Conservation (phyloP, 169 alveolate genomes). For the Babesia caballi region DNA sequence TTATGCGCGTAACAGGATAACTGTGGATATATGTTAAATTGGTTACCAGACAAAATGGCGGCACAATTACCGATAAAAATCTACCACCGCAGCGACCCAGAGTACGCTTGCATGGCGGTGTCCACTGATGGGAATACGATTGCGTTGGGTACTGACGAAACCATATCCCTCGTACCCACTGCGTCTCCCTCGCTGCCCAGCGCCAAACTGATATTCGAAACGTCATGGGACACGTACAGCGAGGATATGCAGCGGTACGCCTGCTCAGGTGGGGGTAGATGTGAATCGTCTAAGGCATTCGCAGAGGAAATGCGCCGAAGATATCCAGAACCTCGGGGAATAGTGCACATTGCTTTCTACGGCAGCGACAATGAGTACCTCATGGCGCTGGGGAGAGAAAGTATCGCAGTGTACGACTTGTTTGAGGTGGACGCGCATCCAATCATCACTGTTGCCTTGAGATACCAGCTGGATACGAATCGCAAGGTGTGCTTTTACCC, state of each 20-base stretch:
- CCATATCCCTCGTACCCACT: constrained; percentile 6
- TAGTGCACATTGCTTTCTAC: neutral
- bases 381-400: constrained; percentile 3
- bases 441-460: constrained; percentile 6
- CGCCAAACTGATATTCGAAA: neutral
- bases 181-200: constrained; percentile 25
- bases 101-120: constrained; percentile 9
- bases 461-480: neutral
- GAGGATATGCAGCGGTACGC: neutral
- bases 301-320: neutral
- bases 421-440: neutral
- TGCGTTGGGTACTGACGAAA: constrained; percentile 28
- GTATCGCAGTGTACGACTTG: constrained; percentile 5
- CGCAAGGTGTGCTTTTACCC: neutral
- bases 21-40: no score
- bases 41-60: no score
- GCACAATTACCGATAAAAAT: neutral
- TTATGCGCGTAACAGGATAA: no score
- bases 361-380: constrained; percentile 20
- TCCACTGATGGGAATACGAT: constrained; percentile 42
- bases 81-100: constrained; percentile 1
- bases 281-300: no score
- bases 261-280: neutral
- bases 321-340: neutral
- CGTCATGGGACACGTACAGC: neutral